Evolutionary conservation across 2,329 filamentous ascomycete genomes (phyloP), one percentile per base, ranked within the genome.

Genomic region (Hortaea werneckii): DNA sequence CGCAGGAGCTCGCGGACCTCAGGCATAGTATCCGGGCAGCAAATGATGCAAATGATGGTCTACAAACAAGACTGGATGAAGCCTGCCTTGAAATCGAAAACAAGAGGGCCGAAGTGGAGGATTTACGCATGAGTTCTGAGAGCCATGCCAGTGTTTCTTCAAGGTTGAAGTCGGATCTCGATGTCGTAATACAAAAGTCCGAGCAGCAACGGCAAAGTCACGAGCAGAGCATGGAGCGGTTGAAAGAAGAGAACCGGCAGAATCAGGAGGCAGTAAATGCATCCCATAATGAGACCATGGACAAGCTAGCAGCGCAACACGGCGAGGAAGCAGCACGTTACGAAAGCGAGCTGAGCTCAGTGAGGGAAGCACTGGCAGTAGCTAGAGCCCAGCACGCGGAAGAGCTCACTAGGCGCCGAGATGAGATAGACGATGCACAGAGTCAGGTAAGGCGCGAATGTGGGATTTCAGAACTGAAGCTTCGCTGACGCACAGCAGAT

Each of bases 11-110:
- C 3, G 41, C 37, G 5, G 32, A 46, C 28, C 38, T 59, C 6
- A 50, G 47, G 4, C 53, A 55, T 28, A 47, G 45, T 6, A 37
- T 63, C 5, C 53, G 61, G 56, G 28, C 61, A 55, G 6, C 46
- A 55, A 2, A 9, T n/a, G 32, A 9, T 35, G 32, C 9, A 35
- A 50, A 56, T 6, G 47, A 49, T 11, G 8, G n/a, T 5, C 27
- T 44, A 27, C 35, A 27, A 27, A 20, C n/a, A 6, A 32, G 20
- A 11, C 12, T 43, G 20, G n/a, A 37, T 27, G 9, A 35, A 35
- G 32, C 32, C n/a, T n/a, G 32, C 8, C 9, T 9, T 35, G 9
- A 9, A 9, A 35, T n/a, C 8, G n/a, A 35, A 2, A 35, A 35
- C 9, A 9, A n/a, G 32, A 20, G 13, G 20, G 20, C 35, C 30